Percentiles rank a stretch among this genome's conserved stretches.
These are phyloP conservation scores for Geotrichum carabidarum DNA, from an alignment of 1,139 yeast species.

Conservation along the genomic window DNA sequence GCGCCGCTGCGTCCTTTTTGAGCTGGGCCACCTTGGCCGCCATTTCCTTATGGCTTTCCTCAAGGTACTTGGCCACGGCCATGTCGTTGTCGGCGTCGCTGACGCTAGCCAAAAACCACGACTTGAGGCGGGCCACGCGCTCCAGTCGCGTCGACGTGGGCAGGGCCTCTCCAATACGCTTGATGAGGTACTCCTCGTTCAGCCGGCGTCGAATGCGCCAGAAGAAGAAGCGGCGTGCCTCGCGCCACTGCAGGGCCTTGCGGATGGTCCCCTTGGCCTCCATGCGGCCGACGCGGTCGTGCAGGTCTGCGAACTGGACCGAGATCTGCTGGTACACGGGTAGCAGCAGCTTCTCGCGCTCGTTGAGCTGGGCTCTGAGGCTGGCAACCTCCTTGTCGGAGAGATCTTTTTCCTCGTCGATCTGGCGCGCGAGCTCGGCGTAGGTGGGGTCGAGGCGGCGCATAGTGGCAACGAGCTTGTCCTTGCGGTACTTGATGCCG, in stretches of 20 bases:
- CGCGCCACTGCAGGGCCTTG: constrained; percentile 76
- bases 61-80: constrained; percentile 82
- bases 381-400: constrained; percentile 62
- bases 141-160: constrained; percentile 66
- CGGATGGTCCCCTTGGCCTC: constrained; percentile 86
- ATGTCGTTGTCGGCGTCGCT: constrained; percentile 68
- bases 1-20: constrained; percentile 29
- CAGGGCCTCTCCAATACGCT: constrained; percentile 63
- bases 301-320: constrained; percentile 94
- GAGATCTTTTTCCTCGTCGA: constrained; percentile 45
- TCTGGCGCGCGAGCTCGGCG: constrained; percentile 60
- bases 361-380: constrained; percentile 59
- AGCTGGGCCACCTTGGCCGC: constrained; percentile 59
- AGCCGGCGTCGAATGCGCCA: constrained; percentile 97
- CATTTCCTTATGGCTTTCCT: constrained; percentile 63
- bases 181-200: constrained; percentile 83
- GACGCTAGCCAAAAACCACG: constrained; percentile 69
- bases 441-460: constrained; percentile 77
- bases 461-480: constrained; percentile 84
- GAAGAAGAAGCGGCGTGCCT: constrained; percentile 94
- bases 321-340: constrained; percentile 91
- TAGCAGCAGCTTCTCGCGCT: constrained; percentile 71
- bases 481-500: constrained; percentile 94
- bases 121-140: constrained; percentile 77
- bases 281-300: constrained; percentile 97